Conservation (phyloP, 2,329 filamentous ascomycete genomes). For the Pyrenophora seminiperda region DNA sequence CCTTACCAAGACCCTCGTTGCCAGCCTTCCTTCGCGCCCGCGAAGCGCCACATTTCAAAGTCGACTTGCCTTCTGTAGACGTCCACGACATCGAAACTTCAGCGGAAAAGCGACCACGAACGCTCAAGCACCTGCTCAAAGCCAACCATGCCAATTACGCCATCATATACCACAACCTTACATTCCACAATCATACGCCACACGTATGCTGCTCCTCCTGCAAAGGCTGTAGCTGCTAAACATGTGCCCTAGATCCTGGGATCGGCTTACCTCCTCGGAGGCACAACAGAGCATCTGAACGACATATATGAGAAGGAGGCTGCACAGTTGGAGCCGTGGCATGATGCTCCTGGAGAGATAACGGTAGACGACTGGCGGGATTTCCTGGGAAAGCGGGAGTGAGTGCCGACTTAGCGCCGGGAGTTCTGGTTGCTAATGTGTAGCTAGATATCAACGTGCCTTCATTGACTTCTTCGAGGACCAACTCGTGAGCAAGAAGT, state of each 20-base stretch:
- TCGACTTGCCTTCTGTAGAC: constrained; percentile 68
- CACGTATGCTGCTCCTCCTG: constrained; percentile 60
- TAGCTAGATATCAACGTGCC: constrained; percentile 75
- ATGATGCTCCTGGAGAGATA: constrained; percentile 82
- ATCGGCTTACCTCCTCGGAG: constrained; percentile 85
- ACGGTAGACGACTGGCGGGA: constrained; percentile 84
- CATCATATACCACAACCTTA: constrained; percentile 75
- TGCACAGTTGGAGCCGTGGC: constrained; percentile 76
- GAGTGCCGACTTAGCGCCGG: constrained; percentile 29
- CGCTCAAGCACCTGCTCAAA: constrained; percentile 86
- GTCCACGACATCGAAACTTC: constrained; percentile 80
- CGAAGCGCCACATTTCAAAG: constrained; percentile 32
- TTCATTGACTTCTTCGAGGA: constrained; percentile 97
- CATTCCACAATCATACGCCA: constrained; percentile 81
- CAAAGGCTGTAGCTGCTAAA: constrained; percentile 37
- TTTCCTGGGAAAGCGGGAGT: constrained; percentile 75
- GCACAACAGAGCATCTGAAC: constrained; percentile 72
- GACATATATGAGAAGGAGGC: constrained; percentile 79
- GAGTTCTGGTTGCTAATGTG: constrained; percentile 15
- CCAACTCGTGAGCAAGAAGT: constrained; percentile 74
- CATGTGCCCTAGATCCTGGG: constrained; percentile 65
- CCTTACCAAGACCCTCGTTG: constrained; percentile 26
- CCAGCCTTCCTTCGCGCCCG: constrained; percentile 28
- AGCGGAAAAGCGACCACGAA: constrained; percentile 77
- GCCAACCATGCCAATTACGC: constrained; percentile 91